A percentile compares a stretch with the other conserved stretches of the same genome.
Conservation (phyloP, 345 rosid species). For the Clausena lansium region DNA sequence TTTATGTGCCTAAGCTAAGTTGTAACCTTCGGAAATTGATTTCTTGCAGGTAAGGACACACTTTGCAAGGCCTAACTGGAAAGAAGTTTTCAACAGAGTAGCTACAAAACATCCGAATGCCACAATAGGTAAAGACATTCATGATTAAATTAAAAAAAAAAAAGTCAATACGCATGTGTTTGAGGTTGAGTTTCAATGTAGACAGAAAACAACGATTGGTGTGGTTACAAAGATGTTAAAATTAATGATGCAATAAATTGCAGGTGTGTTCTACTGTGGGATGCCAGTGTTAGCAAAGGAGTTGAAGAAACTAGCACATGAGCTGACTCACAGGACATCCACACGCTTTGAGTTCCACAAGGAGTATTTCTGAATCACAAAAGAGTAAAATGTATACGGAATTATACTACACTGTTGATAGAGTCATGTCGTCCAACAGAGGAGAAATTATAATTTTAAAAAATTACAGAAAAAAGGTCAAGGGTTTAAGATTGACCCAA, state of each 20-base stretch:
- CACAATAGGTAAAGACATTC: conserved; percentile 59
- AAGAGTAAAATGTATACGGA: conserved; percentile 10
- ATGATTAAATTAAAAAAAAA: not conserved
- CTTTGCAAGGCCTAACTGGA: conserved; percentile 97
- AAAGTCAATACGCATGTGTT: not conserved
- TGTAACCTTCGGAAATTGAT: not conserved
- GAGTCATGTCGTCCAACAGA: not conserved
- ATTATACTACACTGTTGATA: not conserved
- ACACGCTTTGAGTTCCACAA: conserved; percentile 92
- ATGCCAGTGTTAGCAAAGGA: conserved; percentile 86
- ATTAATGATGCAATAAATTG: conserved; percentile 15
- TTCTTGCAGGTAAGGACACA: conserved; percentile 83
- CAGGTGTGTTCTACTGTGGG: conserved; percentile 97
- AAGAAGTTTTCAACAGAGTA: conserved; percentile 72
- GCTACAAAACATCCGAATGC: conserved; percentile 80
- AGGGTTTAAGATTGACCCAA: not conserved
- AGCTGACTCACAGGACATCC: conserved; percentile 68
- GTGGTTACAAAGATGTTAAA: too few species aligned
- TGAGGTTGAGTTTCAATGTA: not conserved
- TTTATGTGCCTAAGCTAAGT: not conserved
- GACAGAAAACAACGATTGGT: too few species aligned
- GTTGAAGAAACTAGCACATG: conserved; percentile 64
- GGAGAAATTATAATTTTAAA: not conserved
- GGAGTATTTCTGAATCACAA: conserved; percentile 61
- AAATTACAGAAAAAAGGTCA: not conserved